Conservation (phyloP, 179 eudicot species). For the Spinacia oleracea region DNA sequence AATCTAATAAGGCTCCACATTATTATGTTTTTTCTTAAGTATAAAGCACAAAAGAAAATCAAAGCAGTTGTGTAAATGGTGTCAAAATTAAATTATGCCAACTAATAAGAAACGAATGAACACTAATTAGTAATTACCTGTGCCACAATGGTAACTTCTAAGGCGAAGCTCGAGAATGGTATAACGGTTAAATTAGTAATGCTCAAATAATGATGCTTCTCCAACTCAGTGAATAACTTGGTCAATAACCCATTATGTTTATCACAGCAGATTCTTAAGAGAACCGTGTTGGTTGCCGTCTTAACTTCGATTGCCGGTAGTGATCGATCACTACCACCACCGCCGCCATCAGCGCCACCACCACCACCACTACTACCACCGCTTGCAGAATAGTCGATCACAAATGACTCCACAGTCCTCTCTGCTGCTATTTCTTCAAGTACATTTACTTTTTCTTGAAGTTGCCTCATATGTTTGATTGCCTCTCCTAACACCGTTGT, state of each 20-base stretch:
- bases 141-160: conserved; percentile 15
- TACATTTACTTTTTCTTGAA: conserved; percentile 24
- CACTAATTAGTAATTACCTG: too few species aligned
- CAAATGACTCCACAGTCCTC: not conserved
- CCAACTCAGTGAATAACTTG: conserved; percentile 1
- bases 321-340: not conserved
- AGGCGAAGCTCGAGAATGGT: conserved; percentile 6
- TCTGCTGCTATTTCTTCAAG: conserved; percentile 33
- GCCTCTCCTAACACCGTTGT: conserved; percentile 36
- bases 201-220: conserved; percentile 1
- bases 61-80: too few species aligned
- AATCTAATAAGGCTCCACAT: too few species aligned
- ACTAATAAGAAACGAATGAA: too few species aligned
- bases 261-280: conserved; percentile 8
- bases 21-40: too few species aligned
- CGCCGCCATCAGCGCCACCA: not conserved
- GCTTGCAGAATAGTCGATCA: not conserved
- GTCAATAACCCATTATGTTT: conserved; percentile 11
- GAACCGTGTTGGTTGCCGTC: not conserved
- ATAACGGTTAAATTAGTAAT: not conserved
- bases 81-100: too few species aligned
- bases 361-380: not conserved
- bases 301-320: conserved; percentile 12
- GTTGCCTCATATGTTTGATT: conserved; percentile 36
- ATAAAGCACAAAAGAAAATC: too few species aligned